Conservation (phyloP, 176 grass and related monocot genomes). For the Phragmites australis region DNA sequence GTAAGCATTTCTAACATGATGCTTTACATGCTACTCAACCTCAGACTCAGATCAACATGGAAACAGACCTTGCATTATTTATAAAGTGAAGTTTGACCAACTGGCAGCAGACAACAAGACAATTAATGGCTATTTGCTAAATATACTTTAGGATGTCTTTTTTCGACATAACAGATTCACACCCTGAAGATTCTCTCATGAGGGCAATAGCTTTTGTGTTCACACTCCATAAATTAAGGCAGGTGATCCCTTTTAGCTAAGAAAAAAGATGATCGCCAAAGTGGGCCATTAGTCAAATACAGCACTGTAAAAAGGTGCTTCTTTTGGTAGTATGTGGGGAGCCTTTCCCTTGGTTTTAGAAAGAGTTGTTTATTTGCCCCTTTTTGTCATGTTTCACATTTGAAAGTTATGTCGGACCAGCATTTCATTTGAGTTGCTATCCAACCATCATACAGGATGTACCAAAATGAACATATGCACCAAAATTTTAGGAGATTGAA, state of each 20-base stretch:
- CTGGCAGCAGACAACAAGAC: conserved; percentile 21
- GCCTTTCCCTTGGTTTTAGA: conserved; percentile 62
- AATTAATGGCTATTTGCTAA: conserved; percentile 43
- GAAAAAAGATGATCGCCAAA: conserved; percentile 45
- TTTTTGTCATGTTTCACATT: conserved; percentile 50
- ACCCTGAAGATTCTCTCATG: conserved; percentile 44
- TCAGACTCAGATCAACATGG: conserved; percentile 8
- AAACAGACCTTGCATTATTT: conserved; percentile 23
- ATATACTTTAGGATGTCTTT: conserved; percentile 48
- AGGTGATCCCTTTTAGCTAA: conserved; percentile 40
- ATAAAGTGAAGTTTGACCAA: conserved; percentile 51
- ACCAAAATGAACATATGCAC: conserved; percentile 15
- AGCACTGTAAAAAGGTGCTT: conserved; percentile 50
- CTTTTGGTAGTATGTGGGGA: conserved; percentile 45
- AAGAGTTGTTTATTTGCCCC: conserved; percentile 49
- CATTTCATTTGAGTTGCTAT: conserved; percentile 37
- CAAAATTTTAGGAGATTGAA: neutral
- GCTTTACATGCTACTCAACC: conserved; percentile 2
- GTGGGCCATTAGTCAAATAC: conserved; percentile 68
- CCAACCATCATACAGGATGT: conserved; percentile 29
- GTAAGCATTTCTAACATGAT: neutral
- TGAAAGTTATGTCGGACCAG: conserved; percentile 42
- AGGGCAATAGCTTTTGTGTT: conserved; percentile 33
- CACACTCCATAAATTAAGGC: conserved; percentile 46
- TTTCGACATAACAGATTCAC: conserved; percentile 43